Percentiles rank a stretch among this genome's conserved stretches.
Evolutionary conservation across 108 stramenopile genomes (phyloP).

Genomic region (Nitzschia palea): DNA sequence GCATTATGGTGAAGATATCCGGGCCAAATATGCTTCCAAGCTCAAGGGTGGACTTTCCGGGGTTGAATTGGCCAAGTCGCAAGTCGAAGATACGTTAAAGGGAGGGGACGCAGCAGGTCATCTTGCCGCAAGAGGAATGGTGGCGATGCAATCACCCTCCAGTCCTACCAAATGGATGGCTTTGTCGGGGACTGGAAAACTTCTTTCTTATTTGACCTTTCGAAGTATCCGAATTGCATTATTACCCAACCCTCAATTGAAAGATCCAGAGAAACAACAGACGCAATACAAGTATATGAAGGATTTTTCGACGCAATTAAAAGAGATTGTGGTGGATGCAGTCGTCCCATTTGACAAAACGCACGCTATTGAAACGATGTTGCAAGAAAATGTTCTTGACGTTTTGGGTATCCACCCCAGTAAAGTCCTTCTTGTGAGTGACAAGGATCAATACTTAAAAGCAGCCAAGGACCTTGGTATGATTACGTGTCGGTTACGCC

Average conservation of each 20-base stretch:
- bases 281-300: conserved; percentile 47
- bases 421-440: conserved; percentile 59
- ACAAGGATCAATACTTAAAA: conserved; percentile 76
- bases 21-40: conserved; percentile 79
- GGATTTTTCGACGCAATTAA: conserved; percentile 60
- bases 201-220: conserved; percentile 60
- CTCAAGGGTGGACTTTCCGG: conserved; percentile 72
- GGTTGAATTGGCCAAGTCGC: conserved; percentile 66
- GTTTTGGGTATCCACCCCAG: conserved; percentile 48
- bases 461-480: conserved; percentile 71
- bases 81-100: conserved; percentile 47
- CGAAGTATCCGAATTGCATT: conserved; percentile 77
- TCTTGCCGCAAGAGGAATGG: conserved; percentile 68
- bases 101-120: conserved; percentile 76
- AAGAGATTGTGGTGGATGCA: conserved; percentile 43
- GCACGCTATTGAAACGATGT: conserved; percentile 1
- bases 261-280: conserved; percentile 27
- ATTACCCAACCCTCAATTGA: conserved; percentile 53
- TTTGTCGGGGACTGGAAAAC: conserved; percentile 61
- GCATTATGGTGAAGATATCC: conserved; percentile 45
- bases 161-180: conserved; percentile 68
- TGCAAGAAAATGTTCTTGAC: conserved; percentile 20
- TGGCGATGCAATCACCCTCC: conserved; percentile 18
- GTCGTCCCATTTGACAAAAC: conserved; percentile 14
- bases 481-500: conserved; percentile 65